Conservation (phyloP, 1,284 basidiomycete genomes). For the Mycosarcoma maydis region DNA sequence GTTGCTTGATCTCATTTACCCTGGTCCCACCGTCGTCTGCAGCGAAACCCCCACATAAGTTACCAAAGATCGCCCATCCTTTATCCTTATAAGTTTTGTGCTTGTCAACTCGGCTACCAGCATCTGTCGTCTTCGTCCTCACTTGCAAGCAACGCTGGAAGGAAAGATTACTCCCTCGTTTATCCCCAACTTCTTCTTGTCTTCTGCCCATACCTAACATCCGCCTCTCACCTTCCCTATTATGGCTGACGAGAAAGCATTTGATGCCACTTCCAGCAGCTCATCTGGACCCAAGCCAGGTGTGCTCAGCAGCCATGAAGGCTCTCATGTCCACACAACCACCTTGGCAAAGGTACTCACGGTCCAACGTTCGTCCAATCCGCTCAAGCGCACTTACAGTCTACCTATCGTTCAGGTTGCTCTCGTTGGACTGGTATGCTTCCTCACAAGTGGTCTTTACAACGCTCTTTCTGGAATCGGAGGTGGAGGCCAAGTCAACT, state of each 20-base stretch:
- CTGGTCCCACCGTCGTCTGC: neutral
- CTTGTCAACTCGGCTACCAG: too few species aligned
- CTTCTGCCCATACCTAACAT: too few species aligned
- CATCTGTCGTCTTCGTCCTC: too few species aligned
- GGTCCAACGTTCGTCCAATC: conserved; percentile 25
- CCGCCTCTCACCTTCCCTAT: neutral
- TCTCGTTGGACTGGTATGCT: conserved; percentile 61
- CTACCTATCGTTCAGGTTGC: conserved; percentile 29
- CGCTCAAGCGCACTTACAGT: conserved; percentile 22
- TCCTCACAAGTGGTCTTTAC: conserved; percentile 72
- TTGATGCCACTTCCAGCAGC: conserved; percentile 36
- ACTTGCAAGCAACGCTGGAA: too few species aligned
- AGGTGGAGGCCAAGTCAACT: conserved; percentile 67
- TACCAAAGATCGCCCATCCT: neutral
- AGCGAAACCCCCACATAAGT: neutral
- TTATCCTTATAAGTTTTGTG: neutral
- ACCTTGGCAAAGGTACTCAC: conserved; percentile 12
- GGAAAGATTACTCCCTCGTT: too few species aligned
- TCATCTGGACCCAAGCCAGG: conserved; percentile 18
- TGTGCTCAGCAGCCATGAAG: conserved; percentile 1
- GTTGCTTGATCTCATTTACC: too few species aligned
- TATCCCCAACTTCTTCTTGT: neutral
- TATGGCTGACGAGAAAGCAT: conserved; percentile 34
- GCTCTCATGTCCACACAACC: conserved; percentile 16
- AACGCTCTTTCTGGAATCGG: conserved; percentile 71